Evolutionary conservation across 768 basidiomycete genomes (phyloP).

Genomic region (Russula lepida): DNA sequence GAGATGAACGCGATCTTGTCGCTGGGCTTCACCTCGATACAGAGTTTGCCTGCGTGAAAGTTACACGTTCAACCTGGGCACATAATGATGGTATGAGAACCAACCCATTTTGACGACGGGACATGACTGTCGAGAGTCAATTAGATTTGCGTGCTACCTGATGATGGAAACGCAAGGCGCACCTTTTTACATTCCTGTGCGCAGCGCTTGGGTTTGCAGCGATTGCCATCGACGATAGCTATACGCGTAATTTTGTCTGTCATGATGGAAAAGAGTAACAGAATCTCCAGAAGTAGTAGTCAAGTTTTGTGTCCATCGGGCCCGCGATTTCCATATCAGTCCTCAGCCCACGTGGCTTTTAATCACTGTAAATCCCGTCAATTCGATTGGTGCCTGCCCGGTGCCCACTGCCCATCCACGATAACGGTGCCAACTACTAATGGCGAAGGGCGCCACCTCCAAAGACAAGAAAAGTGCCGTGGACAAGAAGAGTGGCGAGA

Average conservation of each 20-base stretch:
- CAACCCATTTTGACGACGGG: constrained; percentile 96
- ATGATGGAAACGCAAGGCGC: constrained; percentile 17
- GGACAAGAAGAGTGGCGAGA: constrained; percentile 32
- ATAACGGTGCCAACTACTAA: not conserved
- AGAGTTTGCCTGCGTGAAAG: constrained; percentile 68
- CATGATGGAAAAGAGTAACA: constrained; percentile 31
- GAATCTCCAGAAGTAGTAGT: too few relatives aligned
- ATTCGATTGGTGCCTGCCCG: constrained; percentile 13
- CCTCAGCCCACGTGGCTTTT: not conserved
- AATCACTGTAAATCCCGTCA: constrained; percentile 2
- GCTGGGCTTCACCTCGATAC: constrained; percentile 92
- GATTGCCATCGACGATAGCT: constrained; percentile 86
- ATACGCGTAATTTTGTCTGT: constrained; percentile 97
- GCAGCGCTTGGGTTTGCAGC: constrained; percentile 94
- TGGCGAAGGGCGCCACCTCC: constrained; percentile 16
- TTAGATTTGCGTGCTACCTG: constrained; percentile 11
- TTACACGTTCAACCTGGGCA: not conserved
- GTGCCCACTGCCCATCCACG: too few relatives aligned
- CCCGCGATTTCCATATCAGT: not conserved
- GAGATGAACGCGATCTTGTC: constrained; percentile 99
- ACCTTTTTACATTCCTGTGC: constrained; percentile 99
- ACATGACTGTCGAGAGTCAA: constrained; percentile 52
- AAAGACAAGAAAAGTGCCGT: constrained; percentile 37
- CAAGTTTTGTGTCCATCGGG: not conserved
- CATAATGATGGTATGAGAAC: constrained; percentile 19